Percentiles rank a stretch among this genome's conserved stretches.
Conservation (phyloP, 805 yeast species). For the Lachancea sp. region DNA sequence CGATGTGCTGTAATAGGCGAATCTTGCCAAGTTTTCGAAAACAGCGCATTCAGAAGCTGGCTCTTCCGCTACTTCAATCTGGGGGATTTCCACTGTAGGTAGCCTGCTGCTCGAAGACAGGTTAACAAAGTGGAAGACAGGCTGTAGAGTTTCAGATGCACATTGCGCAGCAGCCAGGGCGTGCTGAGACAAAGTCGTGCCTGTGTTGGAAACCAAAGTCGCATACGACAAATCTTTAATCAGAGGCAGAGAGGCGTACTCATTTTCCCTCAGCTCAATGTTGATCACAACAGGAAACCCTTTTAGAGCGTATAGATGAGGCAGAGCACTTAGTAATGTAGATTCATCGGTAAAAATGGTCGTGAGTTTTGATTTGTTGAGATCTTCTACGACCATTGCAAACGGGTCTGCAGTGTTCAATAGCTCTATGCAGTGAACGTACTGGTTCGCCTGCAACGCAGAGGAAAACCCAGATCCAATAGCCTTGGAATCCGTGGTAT, state of each 20-base stretch:
- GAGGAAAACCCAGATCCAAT: slow-evolving; percentile 13
- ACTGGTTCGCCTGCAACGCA: slow-evolving; percentile 6
- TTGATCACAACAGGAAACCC: slow-evolving; percentile 49
- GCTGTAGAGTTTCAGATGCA: slow-evolving; percentile 41
- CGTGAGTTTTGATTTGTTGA: slow-evolving; percentile 24
- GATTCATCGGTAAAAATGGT: slow-evolving; percentile 49
- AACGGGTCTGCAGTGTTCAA: slow-evolving; percentile 31
- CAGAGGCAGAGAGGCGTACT: slow-evolving; percentile 63
- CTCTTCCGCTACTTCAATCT: slow-evolving; percentile 11
- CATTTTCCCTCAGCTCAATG: slow-evolving; percentile 51
- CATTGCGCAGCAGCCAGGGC: slow-evolving; percentile 54
- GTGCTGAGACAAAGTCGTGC: slow-evolving; percentile 46
- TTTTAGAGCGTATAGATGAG: slow-evolving; percentile 44
- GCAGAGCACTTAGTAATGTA: slow-evolving; percentile 52
- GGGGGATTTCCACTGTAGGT: slow-evolving; percentile 5
- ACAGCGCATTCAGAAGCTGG: slow-evolving; percentile 25
- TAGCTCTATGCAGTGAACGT: slow-evolving; percentile 16
- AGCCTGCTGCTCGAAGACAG: slow-evolving; percentile 5
- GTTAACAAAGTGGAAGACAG: slow-evolving; percentile 68
- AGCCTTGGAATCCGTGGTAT: slow-evolving; percentile 19
- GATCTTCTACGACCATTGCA: slow-evolving; percentile 16
- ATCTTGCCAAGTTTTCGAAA: slow-evolving; percentile 28
- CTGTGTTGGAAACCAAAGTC: slow-evolving; percentile 59
- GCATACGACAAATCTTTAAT: slow-evolving; percentile 63
- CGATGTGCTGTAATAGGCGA: slow-evolving; percentile 22